Percentiles rank a stretch among this genome's conserved stretches.
phyloP scores from a whole-genome alignment of 768 basidiomycete species.

The Gloeophyllum trabeum region DNA sequence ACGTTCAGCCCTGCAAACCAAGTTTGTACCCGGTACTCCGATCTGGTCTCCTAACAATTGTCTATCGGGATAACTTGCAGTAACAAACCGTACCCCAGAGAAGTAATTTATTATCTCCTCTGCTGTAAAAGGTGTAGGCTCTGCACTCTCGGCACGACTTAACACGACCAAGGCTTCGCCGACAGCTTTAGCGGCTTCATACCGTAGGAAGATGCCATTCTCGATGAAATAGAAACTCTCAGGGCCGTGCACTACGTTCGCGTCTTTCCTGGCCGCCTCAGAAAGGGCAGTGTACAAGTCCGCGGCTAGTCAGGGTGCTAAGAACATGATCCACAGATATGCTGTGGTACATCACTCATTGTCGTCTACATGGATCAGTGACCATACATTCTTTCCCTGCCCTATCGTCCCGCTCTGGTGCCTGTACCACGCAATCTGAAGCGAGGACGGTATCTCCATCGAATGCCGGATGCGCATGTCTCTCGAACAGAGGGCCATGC shows the following conservation, averaged over 20 bases:
- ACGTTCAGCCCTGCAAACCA: not conserved
- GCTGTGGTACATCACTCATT: slow-evolving; percentile 26
- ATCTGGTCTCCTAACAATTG: no score
- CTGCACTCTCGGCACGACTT: slow-evolving; percentile 18
- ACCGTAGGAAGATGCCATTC: slow-evolving; percentile 20
- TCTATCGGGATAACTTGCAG: not conserved
- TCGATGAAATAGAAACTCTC: slow-evolving; percentile 23
- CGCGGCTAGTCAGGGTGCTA: slow-evolving; percentile 20
- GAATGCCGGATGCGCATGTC: slow-evolving; percentile 45
- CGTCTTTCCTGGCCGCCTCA: slow-evolving; percentile 15
- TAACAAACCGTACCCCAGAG: no score
- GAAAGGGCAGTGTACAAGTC: slow-evolving; percentile 31
- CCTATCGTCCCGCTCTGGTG: slow-evolving; percentile 48
- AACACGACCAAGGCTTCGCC: slow-evolving; percentile 22
- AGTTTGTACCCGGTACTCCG: not conserved
- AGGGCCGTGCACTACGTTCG: slow-evolving; percentile 19
- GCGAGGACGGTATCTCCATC: slow-evolving; percentile 34
- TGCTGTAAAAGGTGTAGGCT: slow-evolving; percentile 30
- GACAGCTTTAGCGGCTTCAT: slow-evolving; percentile 23
- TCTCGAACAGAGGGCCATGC: slow-evolving; percentile 30
- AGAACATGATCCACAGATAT: no score
- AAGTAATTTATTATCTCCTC: slow-evolving; percentile 31
- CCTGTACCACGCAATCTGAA: slow-evolving; percentile 34
- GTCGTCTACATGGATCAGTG: slow-evolving; percentile 43
- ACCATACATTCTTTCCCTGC: slow-evolving; percentile 47